Base-by-base conservation (phyloP, 2,329 filamentous ascomycete species). In the Parafenestella ontariensis region DNA sequence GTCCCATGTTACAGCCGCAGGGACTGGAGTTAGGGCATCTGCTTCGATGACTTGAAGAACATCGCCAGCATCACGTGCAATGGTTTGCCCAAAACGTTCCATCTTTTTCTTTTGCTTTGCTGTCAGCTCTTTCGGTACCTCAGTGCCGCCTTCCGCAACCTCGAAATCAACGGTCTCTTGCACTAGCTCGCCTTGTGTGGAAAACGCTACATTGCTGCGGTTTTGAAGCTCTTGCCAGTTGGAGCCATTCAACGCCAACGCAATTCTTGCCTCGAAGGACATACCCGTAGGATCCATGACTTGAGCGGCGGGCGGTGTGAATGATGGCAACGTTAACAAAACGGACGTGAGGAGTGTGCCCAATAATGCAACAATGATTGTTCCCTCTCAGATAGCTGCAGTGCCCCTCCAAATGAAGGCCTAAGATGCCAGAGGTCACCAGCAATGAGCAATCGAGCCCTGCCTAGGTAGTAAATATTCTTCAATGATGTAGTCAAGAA, bases 1-100 rank as follows among this genome's bases (percentile, higher is more conserved):
- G 6, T 69, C 59, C 67, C 68, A 72, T n/a, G 52, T 56, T 8
- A 71, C 59, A 3, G 49, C 45, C 26, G 47, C 36, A 8, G 48
- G 11, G 8, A 56, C 45, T 11, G 65, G 62, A 8, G 17, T 36
- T 23, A 69, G 48, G 1, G 58, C 21, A n/a, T 49, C 50, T 9
- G 46, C 24, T 20, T 52, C 31, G 20, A 70, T 60, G 5, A 50
- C 60, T 23, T 63, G 47, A 11, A 68, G 34, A 2, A 64, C 47
- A 8, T 60, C 40, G 11, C 68, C 68, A 3, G 66, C 55, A 48
- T 62, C 57, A 26, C 44, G 56, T 13, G 51, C 52, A 20, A 67
- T 29, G 5, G 43, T 56, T 8, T 51, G 37, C 1, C 54, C 52
- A 31, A 66, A 61, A 9, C 48, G 56, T 18, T 51, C 33, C 41